A percentile compares a stretch with the other conserved stretches of the same genome.
These are phyloP conservation scores for Boletus sp. DNA, from an alignment of 768 basidiomycete species.

Conservation along the genomic window DNA sequence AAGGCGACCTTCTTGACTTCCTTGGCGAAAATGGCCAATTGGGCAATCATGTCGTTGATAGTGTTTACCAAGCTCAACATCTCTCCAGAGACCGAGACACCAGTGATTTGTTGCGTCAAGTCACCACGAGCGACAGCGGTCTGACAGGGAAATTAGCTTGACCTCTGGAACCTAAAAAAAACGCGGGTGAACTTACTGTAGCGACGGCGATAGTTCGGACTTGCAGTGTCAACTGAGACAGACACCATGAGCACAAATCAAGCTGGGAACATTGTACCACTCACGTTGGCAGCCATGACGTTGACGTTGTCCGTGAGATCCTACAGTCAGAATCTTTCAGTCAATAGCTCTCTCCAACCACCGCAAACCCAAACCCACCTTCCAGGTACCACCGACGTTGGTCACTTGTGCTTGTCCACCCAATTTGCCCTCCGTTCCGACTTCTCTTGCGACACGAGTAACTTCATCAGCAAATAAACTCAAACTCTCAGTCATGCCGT, in stretches of 20 bases:
- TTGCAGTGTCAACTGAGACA: slow-evolving; percentile 79
- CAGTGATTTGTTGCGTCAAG: slow-evolving; percentile 89
- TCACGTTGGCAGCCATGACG: slow-evolving; percentile 89
- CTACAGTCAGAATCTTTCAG: slow-evolving; percentile 29
- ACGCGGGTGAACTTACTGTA: slow-evolving; percentile 53
- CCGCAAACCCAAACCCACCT: slow-evolving; percentile 36
- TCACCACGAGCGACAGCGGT: slow-evolving; percentile 95
- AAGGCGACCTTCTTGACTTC: slow-evolving; percentile 94
- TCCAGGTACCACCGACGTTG: slow-evolving; percentile 97
- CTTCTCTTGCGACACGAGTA: slow-evolving; percentile 88
- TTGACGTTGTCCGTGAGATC: slow-evolving; percentile 96
- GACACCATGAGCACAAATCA: slow-evolving; percentile 1
- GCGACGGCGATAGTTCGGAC: slow-evolving; percentile 92
- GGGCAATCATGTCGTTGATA: slow-evolving; percentile 87
- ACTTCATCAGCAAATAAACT: slow-evolving; percentile 85
- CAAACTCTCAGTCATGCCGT: slow-evolving; percentile 89
- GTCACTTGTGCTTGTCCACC: slow-evolving; percentile 94
- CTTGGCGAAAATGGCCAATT: slow-evolving; percentile 65
- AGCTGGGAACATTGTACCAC: slow-evolving; percentile 24
- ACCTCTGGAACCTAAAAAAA: background rate
- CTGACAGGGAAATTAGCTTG: slow-evolving; percentile 30
- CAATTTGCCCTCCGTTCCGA: slow-evolving; percentile 93
- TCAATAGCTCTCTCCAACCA: background rate
- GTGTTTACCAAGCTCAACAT: slow-evolving; percentile 96
- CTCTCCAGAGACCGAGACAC: slow-evolving; percentile 92